Percentiles rank a stretch among this genome's conserved stretches.
Evolutionary conservation across 768 basidiomycete genomes (phyloP).

Genomic region (Trametes villosa): DNA sequence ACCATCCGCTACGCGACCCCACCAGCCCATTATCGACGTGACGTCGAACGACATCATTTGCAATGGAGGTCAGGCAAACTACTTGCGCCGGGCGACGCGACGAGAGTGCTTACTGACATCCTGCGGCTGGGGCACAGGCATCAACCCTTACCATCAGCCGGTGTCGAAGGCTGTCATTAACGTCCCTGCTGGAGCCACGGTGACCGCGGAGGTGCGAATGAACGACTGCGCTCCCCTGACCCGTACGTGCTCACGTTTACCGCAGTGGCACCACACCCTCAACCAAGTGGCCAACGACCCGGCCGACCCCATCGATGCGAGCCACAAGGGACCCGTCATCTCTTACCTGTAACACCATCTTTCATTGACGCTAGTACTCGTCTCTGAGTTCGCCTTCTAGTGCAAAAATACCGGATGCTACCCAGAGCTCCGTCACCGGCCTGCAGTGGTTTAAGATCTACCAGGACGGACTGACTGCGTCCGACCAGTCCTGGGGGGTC

Average conservation of each 20-base stretch:
- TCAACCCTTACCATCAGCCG: slow-evolving; percentile 56
- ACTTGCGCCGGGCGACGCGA: too few relatives aligned
- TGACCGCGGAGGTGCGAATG: slow-evolving; percentile 57
- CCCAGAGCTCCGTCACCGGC: slow-evolving; percentile 49
- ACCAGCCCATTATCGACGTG: slow-evolving; percentile 60
- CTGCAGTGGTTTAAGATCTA: slow-evolving; percentile 59
- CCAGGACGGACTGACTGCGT: slow-evolving; percentile 47
- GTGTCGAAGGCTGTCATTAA: slow-evolving; percentile 49
- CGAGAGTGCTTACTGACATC: too few relatives aligned
- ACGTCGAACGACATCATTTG: slow-evolving; percentile 59
- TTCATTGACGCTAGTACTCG: background rate
- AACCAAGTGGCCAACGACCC: slow-evolving; percentile 51
- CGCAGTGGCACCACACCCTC: slow-evolving; percentile 44
- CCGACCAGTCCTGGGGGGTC: slow-evolving; percentile 48
- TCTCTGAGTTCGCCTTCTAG: slow-evolving; percentile 32
- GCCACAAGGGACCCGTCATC: slow-evolving; percentile 46
- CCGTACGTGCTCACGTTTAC: too few relatives aligned
- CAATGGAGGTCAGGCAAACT: too few relatives aligned
- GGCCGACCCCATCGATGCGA: slow-evolving; percentile 50
- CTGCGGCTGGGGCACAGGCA: too few relatives aligned
- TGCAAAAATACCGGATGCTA: slow-evolving; percentile 49
- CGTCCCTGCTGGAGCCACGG: slow-evolving; percentile 54
- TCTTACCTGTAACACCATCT: slow-evolving; percentile 17
- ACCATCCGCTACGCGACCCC: background rate
- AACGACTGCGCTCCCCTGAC: too few relatives aligned